Conservation (phyloP, 208 protist species). For the Leishmania turanica region DNA sequence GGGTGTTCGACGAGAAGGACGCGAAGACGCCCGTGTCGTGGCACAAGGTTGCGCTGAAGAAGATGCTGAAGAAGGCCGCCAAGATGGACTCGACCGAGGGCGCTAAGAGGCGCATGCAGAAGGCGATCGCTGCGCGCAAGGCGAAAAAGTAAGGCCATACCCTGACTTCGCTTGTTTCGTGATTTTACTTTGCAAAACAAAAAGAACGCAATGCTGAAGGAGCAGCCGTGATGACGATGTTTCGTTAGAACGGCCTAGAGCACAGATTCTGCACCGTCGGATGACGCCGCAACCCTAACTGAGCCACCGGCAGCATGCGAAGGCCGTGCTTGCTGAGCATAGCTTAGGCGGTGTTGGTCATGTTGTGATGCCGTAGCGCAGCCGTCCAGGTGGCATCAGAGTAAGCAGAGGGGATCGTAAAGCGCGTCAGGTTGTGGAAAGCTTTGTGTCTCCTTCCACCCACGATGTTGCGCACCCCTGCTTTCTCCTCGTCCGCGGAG, state of each 20-base stretch:
- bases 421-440: neutral
- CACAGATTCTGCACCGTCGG: neutral
- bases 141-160: constrained; percentile 40
- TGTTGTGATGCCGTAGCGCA: neutral
- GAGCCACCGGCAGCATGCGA: neutral
- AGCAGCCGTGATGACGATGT: neutral
- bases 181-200: neutral
- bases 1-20: constrained; percentile 92
- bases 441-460: neutral
- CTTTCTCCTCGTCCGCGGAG: neutral
- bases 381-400: neutral
- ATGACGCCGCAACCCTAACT: neutral
- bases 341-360: neutral
- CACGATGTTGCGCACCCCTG: neutral
- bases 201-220: neutral
- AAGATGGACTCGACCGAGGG: constrained; percentile 77
- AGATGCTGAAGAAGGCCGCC: constrained; percentile 82
- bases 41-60: constrained; percentile 89
- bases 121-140: constrained; percentile 81
- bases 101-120: constrained; percentile 90
- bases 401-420: neutral
- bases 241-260: no score
- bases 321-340: neutral
- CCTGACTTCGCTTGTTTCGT: constrained; percentile 17
- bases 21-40: constrained; percentile 88